A percentile compares a stretch with the other conserved stretches of the same genome.
phyloP scores from a whole-genome alignment of 352 stramenopile genomes.

The Phytophthora capsici region DNA sequence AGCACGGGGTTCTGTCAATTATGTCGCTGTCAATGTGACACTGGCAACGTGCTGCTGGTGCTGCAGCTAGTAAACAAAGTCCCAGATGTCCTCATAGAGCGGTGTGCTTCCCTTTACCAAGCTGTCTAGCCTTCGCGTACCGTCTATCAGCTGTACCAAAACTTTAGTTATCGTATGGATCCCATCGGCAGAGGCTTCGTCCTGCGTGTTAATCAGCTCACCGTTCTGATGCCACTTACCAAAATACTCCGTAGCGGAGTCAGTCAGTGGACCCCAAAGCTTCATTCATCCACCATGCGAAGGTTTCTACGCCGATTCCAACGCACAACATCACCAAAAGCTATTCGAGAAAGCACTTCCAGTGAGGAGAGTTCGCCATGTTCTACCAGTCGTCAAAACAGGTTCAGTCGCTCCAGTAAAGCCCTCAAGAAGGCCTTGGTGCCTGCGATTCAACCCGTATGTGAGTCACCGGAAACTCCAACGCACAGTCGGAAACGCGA shows the following conservation, averaged over 20 bases:
- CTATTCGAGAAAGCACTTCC: not conserved
- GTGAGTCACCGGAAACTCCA: slow-evolving; percentile 3
- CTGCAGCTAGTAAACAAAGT: no score
- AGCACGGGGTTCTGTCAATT: no score
- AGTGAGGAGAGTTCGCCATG: slow-evolving; percentile 7
- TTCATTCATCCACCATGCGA: slow-evolving; percentile 17
- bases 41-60: no score
- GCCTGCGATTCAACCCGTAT: not conserved
- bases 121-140: slow-evolving; percentile 12
- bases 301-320: slow-evolving; percentile 32
- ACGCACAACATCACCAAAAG: slow-evolving; percentile 6
- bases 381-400: slow-evolving; percentile 6
- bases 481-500: slow-evolving; percentile 35
- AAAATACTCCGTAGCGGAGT: slow-evolving; percentile 33
- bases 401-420: slow-evolving; percentile 19
- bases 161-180: slow-evolving; percentile 6
- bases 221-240: slow-evolving; percentile 17
- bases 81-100: slow-evolving; percentile 18
- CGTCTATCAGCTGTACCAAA: slow-evolving; percentile 11
- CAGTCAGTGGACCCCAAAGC: not conserved
- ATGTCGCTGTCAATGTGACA: no score
- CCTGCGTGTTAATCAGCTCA: slow-evolving; percentile 4
- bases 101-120: slow-evolving; percentile 1
- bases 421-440: slow-evolving; percentile 14
- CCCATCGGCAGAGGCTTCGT: slow-evolving; percentile 14